Evolutionary conservation across 768 basidiomycete species (phyloP).

Genomic region (Kwoniella botswanensis): DNA sequence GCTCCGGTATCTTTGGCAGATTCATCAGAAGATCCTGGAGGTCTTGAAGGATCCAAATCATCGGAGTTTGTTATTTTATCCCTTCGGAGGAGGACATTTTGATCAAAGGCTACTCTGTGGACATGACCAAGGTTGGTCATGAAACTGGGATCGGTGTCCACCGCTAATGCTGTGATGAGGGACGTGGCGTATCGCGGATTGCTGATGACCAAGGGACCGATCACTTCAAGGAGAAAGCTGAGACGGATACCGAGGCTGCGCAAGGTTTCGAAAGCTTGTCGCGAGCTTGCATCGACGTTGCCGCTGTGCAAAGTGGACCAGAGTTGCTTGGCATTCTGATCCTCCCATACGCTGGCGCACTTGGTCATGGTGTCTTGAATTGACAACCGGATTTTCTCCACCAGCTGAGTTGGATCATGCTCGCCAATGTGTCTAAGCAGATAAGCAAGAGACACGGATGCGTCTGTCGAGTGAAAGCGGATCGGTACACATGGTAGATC

Average conservation of each 20-base stretch:
- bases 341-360: constrained; percentile 58
- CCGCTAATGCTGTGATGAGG: constrained; percentile 76
- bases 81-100: constrained; percentile 77
- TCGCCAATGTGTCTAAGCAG: constrained; percentile 89
- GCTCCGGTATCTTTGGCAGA: constrained; percentile 66
- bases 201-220: constrained; percentile 78
- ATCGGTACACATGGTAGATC: constrained; percentile 85
- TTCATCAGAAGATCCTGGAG: constrained; percentile 5
- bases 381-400: constrained; percentile 17
- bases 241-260: constrained; percentile 57
- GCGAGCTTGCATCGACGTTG: constrained; percentile 64
- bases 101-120: constrained; percentile 83
- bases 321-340: constrained; percentile 9
- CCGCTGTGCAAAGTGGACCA: constrained; percentile 55
- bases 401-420: constrained; percentile 53
- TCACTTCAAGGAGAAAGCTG: constrained; percentile 83
- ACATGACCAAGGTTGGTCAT: constrained; percentile 75
- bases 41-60: constrained; percentile 17
- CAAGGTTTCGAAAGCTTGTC: constrained; percentile 67
- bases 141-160: constrained; percentile 67
- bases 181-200: constrained; percentile 77
- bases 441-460: constrained; percentile 65
- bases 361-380: constrained; percentile 42
- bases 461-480: constrained; percentile 81
- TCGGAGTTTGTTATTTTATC: constrained; percentile 64